Evolutionary conservation across 805 yeast species (phyloP).

Genomic region (Saccharomycopsis sp.): DNA sequence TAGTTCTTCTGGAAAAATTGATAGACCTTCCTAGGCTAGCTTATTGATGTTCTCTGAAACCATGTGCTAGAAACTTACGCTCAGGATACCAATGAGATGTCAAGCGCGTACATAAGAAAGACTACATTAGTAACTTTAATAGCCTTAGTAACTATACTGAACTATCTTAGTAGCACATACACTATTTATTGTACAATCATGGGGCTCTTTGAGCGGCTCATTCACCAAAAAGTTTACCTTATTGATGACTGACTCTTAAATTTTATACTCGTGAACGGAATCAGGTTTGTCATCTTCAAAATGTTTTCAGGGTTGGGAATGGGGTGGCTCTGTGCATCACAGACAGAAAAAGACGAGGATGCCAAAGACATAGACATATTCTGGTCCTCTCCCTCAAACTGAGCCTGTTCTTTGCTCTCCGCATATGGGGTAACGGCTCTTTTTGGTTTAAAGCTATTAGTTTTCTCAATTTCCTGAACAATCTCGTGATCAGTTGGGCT

Average conservation of each 20-base stretch:
- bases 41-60: no score
- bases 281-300: background rate
- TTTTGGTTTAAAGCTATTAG: no score
- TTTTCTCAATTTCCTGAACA: background rate
- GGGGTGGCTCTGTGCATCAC: background rate
- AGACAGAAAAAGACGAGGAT: background rate
- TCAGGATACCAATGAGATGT: no score
- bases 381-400: background rate
- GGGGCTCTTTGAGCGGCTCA: background rate
- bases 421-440: background rate
- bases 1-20: background rate
- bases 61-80: no score
- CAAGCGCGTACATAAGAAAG: no score
- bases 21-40: no score
- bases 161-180: background rate
- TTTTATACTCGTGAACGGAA: background rate
- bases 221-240: background rate
- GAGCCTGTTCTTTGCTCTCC: background rate
- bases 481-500: conserved; percentile 1
- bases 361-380: background rate
- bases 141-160: background rate
- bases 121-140: no score
- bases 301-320: background rate
- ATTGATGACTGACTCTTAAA: background rate
- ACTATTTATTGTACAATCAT: background rate